Conservation (phyloP, 2,329 filamentous ascomycete species). For the Zasmidium angulare region DNA sequence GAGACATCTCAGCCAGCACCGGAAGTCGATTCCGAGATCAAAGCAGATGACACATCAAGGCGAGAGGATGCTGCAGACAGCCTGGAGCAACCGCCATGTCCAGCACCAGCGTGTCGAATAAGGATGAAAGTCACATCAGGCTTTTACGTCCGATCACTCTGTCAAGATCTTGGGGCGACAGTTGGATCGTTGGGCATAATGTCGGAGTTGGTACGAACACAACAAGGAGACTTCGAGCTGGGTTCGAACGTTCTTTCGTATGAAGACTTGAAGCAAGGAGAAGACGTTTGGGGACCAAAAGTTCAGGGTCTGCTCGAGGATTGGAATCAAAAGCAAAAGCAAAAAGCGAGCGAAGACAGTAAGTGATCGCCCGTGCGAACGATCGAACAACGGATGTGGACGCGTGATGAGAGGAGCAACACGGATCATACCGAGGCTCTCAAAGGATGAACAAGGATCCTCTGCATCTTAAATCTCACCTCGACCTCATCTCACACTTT, state of each 20-base stretch:
- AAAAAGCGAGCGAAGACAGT: not conserved
- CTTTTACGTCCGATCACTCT: constrained; percentile 93
- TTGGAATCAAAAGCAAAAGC: constrained; percentile 15
- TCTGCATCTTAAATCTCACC: no score
- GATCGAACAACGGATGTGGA: not conserved
- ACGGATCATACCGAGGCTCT: no score
- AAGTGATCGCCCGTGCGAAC: not conserved
- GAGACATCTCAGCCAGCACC: not conserved
- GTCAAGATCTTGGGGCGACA: constrained; percentile 84
- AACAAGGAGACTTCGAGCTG: constrained; percentile 78
- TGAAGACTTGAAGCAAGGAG: constrained; percentile 70
- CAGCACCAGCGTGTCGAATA: constrained; percentile 74
- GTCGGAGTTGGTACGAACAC: constrained; percentile 75
- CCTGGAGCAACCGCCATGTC: constrained; percentile 23
- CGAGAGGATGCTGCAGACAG: constrained; percentile 26
- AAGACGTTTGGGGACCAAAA: constrained; percentile 79
- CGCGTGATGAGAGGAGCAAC: no score
- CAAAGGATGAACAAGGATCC: no score
- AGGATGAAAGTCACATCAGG: constrained; percentile 92
- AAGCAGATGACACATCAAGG: not conserved
- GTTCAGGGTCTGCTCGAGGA: constrained; percentile 57
- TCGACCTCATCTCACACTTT: no score
- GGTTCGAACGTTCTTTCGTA: constrained; percentile 76
- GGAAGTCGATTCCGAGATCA: not conserved
- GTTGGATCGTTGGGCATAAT: constrained; percentile 81